Evolutionary conservation across 106 monocot genomes (phyloP).

Genomic region (Xerophyta viscosa): DNA sequence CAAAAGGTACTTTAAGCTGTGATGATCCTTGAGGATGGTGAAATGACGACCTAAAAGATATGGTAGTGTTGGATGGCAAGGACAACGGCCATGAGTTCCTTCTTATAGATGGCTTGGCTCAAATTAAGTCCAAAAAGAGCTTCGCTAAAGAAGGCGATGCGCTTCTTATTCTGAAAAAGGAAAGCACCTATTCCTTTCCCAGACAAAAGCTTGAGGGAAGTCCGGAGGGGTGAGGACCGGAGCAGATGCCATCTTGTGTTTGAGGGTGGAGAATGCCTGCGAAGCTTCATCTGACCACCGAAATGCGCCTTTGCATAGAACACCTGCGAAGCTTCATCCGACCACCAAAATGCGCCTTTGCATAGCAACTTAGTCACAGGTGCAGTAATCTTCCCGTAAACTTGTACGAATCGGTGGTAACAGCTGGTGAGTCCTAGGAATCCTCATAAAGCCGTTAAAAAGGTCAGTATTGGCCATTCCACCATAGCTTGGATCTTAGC

Average conservation of each 20-base stretch:
- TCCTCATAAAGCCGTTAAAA: neutral
- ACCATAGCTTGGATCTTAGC: neutral
- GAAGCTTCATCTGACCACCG: neutral
- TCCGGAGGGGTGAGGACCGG: neutral
- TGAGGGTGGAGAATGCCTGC: neutral
- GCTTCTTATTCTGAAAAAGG: too few species aligned
- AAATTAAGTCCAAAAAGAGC: neutral
- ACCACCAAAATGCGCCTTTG: too few species aligned
- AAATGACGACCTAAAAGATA: neutral
- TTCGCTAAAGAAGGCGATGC: conserved; percentile 1
- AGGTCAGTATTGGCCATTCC: neutral
- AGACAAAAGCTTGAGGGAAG: neutral
- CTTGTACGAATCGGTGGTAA: neutral
- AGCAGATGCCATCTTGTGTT: neutral
- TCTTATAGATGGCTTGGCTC: neutral
- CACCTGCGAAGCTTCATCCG: too few species aligned
- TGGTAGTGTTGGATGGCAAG: neutral
- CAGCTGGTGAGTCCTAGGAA: neutral
- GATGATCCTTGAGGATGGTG: too few species aligned
- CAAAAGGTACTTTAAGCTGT: too few species aligned
- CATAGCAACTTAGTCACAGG: neutral
- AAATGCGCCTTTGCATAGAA: neutral
- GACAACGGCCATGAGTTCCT: neutral
- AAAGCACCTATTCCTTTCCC: neutral
- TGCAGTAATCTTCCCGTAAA: neutral